phyloP scores from a whole-genome alignment of 768 basidiomycete species.

The Rhodotorula kratochvilovae region DNA sequence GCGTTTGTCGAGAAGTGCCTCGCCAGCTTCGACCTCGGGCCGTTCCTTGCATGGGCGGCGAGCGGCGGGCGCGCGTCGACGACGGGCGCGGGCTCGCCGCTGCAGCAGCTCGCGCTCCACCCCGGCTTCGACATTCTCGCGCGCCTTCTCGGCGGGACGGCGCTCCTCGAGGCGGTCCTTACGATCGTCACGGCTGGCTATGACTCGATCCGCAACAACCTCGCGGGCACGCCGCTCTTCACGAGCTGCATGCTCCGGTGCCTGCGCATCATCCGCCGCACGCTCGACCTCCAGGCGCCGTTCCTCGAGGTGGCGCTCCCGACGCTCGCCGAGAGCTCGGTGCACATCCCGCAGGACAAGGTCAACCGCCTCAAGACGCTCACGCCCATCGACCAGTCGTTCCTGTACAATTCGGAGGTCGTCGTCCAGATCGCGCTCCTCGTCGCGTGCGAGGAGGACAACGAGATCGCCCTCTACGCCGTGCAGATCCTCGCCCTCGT shows the following conservation, averaged over 20 bases:
- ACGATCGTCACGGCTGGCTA: slow-evolving; percentile 76
- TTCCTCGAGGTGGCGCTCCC: slow-evolving; percentile 86
- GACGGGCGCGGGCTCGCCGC: slow-evolving; percentile 25
- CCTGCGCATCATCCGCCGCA: slow-evolving; percentile 72
- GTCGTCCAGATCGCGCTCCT: slow-evolving; percentile 80
- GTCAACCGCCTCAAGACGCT: slow-evolving; percentile 48
- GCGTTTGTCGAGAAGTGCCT: slow-evolving; percentile 79
- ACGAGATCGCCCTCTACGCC: slow-evolving; percentile 68
- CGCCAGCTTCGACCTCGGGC: slow-evolving; percentile 73
- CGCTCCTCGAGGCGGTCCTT: slow-evolving; percentile 68
- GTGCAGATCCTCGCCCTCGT: slow-evolving; percentile 70
- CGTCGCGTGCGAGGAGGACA: slow-evolving; percentile 61
- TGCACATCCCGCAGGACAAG: slow-evolving; percentile 46
- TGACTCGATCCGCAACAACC: slow-evolving; percentile 66
- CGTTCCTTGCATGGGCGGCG: slow-evolving; percentile 55
- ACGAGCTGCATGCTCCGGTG: slow-evolving; percentile 70
- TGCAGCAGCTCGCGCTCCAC: slow-evolving; percentile 52
- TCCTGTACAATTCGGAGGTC: slow-evolving; percentile 67
- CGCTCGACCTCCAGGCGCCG: slow-evolving; percentile 78
- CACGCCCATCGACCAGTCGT: slow-evolving; percentile 47
- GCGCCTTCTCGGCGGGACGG: slow-evolving; percentile 66
- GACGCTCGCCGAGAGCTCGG: slow-evolving; percentile 63
- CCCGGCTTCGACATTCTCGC: slow-evolving; percentile 84
- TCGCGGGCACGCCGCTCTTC: slow-evolving; percentile 59
- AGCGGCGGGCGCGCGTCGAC: slow-evolving; percentile 20